A percentile compares a stretch with the other conserved stretches of the same genome.
These are phyloP conservation scores for Fusarium setosum DNA, from an alignment of 2,329 filamentous ascomycete genomes.

Conservation along the genomic window DNA sequence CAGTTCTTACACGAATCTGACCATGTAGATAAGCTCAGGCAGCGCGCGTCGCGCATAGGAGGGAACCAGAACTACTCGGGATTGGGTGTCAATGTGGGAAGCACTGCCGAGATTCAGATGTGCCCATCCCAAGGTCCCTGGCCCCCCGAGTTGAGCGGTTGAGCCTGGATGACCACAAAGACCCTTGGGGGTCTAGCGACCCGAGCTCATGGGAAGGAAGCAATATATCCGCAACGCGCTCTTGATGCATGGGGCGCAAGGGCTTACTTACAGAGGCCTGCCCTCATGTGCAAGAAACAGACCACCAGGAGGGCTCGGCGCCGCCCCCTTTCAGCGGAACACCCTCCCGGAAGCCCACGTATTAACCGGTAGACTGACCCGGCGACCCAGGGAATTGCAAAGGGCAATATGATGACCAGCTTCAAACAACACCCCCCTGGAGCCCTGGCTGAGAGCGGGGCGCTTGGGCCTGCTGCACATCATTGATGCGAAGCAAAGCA, in stretches of 20 bases:
- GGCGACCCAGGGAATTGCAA: slow-evolving; percentile 22
- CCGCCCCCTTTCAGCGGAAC: slow-evolving; percentile 19
- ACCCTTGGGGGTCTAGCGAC: slow-evolving; percentile 23
- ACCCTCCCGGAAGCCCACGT: slow-evolving; percentile 14
- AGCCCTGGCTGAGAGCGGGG: slow-evolving; percentile 23
- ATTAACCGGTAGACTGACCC: slow-evolving; percentile 13
- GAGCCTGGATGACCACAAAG: neutral
- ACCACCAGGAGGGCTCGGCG: slow-evolving; percentile 16
- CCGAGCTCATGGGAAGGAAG: slow-evolving; percentile 33
- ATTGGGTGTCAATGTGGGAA: neutral
- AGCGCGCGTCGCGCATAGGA: neutral
- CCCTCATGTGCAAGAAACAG: slow-evolving; percentile 8
- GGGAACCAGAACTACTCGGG: neutral
- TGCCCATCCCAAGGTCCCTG: neutral
- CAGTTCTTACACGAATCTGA: neutral
- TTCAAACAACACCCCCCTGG: slow-evolving; percentile 26
- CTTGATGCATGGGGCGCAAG: slow-evolving; percentile 6
- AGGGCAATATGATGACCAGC: slow-evolving; percentile 25
- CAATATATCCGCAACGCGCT: slow-evolving; percentile 26
- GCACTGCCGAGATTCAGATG: neutral
- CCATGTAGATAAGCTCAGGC: neutral
- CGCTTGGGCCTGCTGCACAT: slow-evolving; percentile 44
- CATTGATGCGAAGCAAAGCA: slow-evolving; percentile 38
- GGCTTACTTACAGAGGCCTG: slow-evolving; percentile 1
- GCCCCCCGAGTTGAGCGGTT: neutral